Conservation (phyloP, 2,329 filamentous ascomycete species). For the Monosporascus sp. region DNA sequence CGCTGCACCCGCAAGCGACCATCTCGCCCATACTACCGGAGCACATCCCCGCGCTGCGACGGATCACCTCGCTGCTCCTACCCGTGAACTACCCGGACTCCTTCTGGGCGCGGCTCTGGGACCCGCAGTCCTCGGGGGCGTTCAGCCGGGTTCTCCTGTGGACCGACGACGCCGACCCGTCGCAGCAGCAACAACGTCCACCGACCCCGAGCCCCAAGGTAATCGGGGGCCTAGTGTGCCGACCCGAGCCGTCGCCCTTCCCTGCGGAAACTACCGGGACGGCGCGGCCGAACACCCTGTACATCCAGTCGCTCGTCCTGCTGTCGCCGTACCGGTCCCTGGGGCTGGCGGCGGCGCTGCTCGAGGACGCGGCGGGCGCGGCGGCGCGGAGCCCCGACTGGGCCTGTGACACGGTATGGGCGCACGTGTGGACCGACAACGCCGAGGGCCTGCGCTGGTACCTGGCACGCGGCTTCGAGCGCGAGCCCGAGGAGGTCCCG, state of each 20-base stretch:
- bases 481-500: conserved; percentile 37
- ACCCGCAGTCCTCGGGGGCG: conserved; percentile 43
- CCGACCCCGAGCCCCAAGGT: conserved; percentile 37
- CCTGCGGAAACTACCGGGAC: conserved; percentile 9
- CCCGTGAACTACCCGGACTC: conserved; percentile 59
- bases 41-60: conserved; percentile 55
- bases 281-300: conserved; percentile 42
- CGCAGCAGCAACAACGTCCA: not conserved
- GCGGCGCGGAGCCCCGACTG: conserved; percentile 31
- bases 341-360: conserved; percentile 53
- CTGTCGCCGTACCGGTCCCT: conserved; percentile 59
- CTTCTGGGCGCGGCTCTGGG: conserved; percentile 54
- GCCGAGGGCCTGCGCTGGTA: conserved; percentile 62
- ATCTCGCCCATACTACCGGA: conserved; percentile 46
- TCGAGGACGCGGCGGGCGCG: conserved; percentile 47
- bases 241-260: conserved; percentile 49
- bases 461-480: conserved; percentile 49
- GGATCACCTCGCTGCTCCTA: conserved; percentile 62
- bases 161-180: conserved; percentile 34
- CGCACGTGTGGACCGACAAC: conserved; percentile 66
- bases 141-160: conserved; percentile 59
- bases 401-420: conserved; percentile 46
- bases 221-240: conserved; percentile 58
- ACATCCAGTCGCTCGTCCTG: conserved; percentile 60
- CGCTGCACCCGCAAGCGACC: conserved; percentile 41